These are phyloP conservation scores for Fomitopsis palustris DNA, from an alignment of 1,284 basidiomycete genomes.

Conservation along the genomic window DNA sequence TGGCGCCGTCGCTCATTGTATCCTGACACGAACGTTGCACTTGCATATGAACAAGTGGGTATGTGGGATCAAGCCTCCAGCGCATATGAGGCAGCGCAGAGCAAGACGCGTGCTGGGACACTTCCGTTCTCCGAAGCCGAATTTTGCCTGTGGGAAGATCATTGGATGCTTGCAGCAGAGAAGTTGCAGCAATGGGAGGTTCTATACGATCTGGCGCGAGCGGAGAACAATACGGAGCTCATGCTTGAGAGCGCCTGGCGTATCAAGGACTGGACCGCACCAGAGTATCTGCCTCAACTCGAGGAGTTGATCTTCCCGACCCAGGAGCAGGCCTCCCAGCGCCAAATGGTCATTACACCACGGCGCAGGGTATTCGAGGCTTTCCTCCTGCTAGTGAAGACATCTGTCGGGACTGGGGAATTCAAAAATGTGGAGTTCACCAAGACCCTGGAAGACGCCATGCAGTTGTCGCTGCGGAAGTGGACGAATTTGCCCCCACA, in stretches of 20 bases:
- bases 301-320: slow-evolving; percentile 90
- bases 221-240: slow-evolving; percentile 90
- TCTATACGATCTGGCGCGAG: slow-evolving; percentile 88
- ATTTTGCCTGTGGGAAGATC: slow-evolving; percentile 99
- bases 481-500: slow-evolving; percentile 89
- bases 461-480: slow-evolving; percentile 94
- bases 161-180: slow-evolving; percentile 96
- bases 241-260: slow-evolving; percentile 97
- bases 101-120: slow-evolving; percentile 77
- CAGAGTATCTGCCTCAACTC: slow-evolving; percentile 73
- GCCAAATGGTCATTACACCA: slow-evolving; percentile 78
- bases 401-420: slow-evolving; percentile 54
- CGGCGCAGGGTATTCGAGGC: slow-evolving; percentile 95
- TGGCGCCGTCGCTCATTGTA: slow-evolving; percentile 91
- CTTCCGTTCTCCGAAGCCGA: slow-evolving; percentile 95
- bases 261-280: slow-evolving; percentile 77
- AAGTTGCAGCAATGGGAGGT: slow-evolving; percentile 99
- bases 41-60: slow-evolving; percentile 96
- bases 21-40: slow-evolving; percentile 87
- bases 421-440: slow-evolving; percentile 77
- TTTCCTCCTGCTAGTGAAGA: slow-evolving; percentile 82
- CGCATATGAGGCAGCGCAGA: slow-evolving; percentile 91
- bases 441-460: slow-evolving; percentile 90
- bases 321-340: too few species aligned
- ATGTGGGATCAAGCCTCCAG: slow-evolving; percentile 94